Evolutionary conservation across 2,329 filamentous ascomycete genomes (phyloP), one percentile per base, ranked within the genome.

Genomic region (Fusarium sp.): DNA sequence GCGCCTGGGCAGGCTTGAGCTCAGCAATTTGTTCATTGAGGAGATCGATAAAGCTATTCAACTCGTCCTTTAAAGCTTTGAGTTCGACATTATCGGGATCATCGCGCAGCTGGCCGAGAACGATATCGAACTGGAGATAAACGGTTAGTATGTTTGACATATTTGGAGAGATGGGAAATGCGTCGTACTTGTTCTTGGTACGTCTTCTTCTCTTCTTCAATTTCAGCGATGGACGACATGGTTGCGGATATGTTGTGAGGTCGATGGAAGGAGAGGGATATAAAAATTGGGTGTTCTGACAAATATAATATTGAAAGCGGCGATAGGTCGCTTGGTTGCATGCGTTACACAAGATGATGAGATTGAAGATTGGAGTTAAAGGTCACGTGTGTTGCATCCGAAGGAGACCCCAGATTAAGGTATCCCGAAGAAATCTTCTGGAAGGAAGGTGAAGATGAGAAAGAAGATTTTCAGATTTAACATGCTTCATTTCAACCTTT

Each of bases 1-100:
- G 83, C 75, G 80, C 77, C 75, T 81, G 80, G 75, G 83, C 81
- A 54, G 81, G 81, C 83, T 92, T 91, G 80, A 96, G 87, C 82
- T 96, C 93, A 83, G 91, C 91, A 81, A 98, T 92, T 76, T 91
- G 89, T 78, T 91, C 90, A 85, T 95, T 89, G 82, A 94, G 89
- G 75, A 94, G 88, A 80, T 88, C 87, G 82, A 98, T 92, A 82
- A 93, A 90, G 83, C 91, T 88, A 85, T 93, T 88, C 83, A 97
- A 89, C 86, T 97, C 94, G 80, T 88, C 85, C 82, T 92, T 91
- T 80, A 97, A 89, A 78, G 87, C 89, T 77, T 91, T 87, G 77
- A 97, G 90, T 81, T 95, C 94, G 76, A 85, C 85, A 81, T 94
- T 95, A 64, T 92, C 91, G 70, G 94, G 91, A 77, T 96, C 93